phyloP scores from a whole-genome alignment of 2,329 filamentous ascomycete species.

The Aspergillus awamori region DNA sequence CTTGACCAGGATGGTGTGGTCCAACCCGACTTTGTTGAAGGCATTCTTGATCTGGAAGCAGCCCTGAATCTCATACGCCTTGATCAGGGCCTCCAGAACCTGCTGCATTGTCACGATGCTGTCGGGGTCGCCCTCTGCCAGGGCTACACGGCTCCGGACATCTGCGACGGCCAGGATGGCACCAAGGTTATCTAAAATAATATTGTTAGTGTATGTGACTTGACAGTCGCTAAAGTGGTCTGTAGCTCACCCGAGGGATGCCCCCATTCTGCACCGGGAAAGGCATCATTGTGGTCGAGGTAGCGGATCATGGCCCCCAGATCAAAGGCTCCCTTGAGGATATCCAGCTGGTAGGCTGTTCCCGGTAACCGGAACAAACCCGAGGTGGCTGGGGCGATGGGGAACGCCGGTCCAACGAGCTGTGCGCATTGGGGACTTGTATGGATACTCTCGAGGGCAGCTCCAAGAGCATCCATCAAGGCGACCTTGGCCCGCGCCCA shows the following conservation, averaged over 20 bases:
- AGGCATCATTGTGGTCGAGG: conserved; percentile 48
- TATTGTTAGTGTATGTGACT: too few species aligned
- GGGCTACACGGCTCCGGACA: conserved; percentile 29
- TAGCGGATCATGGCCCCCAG: conserved; percentile 45
- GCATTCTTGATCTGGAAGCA: conserved; percentile 39
- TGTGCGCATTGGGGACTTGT: conserved; percentile 22
- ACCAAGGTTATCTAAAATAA: conserved; percentile 41
- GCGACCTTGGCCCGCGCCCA: conserved; percentile 22
- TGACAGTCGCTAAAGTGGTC: too few species aligned
- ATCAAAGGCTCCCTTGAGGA: conserved; percentile 44
- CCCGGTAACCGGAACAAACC: conserved; percentile 38
- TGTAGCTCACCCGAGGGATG: conserved; percentile 39
- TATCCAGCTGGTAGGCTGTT: conserved; percentile 39
- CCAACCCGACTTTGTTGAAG: conserved; percentile 46
- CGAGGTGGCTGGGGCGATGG: conserved; percentile 17
- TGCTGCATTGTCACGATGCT: conserved; percentile 35
- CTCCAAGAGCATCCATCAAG: conserved; percentile 31
- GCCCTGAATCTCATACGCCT: conserved; percentile 50
- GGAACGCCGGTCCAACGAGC: conserved; percentile 18
- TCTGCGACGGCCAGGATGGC: conserved; percentile 42
- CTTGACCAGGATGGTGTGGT: conserved; percentile 49
- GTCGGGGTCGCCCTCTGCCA: background rate
- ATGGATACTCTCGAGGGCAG: conserved; percentile 28
- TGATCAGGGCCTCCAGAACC: conserved; percentile 40
- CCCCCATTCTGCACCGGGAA: conserved; percentile 46